Percentiles rank a stretch among this genome's conserved stretches.
Conservation (phyloP, 2,329 filamentous ascomycete genomes). For the Monilinia aucupariae region DNA sequence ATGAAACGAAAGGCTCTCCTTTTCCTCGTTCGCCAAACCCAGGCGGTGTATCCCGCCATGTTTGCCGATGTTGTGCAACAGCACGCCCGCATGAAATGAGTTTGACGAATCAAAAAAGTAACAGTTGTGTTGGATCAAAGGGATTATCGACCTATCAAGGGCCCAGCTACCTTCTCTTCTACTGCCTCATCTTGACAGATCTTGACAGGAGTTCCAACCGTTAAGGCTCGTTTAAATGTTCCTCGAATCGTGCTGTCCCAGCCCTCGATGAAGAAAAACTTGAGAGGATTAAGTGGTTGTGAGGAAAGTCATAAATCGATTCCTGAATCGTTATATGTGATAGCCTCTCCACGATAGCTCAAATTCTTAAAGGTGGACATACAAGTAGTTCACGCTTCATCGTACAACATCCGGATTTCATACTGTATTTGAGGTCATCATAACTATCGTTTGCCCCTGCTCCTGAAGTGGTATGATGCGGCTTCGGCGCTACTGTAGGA, state of each 20-base stretch:
- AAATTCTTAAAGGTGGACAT: neutral
- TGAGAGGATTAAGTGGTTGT: neutral
- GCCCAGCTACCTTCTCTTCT: neutral
- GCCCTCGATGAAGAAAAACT: neutral
- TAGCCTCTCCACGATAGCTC: neutral
- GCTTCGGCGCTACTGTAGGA: neutral
- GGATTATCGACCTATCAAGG: no score
- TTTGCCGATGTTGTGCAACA: neutral
- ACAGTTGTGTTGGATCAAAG: neutral
- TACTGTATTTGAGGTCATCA: neutral
- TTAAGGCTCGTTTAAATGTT: neutral
- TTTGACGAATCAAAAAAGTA: neutral
- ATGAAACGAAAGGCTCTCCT: neutral
- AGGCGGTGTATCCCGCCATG: neutral
- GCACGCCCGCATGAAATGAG: neutral
- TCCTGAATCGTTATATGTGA: neutral
- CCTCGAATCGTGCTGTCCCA: neutral
- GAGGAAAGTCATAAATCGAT: neutral
- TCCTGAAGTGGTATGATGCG: no score
- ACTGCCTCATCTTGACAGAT: neutral
- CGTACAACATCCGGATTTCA: neutral
- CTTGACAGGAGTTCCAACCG: neutral
- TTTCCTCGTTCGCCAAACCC: conserved; percentile 10
- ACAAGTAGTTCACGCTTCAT: neutral
- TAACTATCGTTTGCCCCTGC: neutral